phyloP scores from a whole-genome alignment of 1,284 basidiomycete species.

The Kwoniella shivajii region DNA sequence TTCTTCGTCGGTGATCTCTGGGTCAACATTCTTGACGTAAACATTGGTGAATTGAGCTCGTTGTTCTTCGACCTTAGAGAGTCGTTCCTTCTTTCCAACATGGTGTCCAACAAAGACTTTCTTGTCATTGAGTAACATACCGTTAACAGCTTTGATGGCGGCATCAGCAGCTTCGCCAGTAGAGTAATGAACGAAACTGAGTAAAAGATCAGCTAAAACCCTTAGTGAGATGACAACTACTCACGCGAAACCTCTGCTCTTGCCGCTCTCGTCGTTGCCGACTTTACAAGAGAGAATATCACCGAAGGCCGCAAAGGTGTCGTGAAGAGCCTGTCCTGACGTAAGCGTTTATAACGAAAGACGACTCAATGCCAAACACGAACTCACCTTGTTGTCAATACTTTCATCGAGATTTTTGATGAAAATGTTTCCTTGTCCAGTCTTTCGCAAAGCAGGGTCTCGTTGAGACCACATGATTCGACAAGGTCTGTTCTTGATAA shows the following conservation, averaged over 20 bases:
- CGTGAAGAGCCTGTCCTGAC: constrained; percentile 81
- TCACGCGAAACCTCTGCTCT: constrained; percentile 84
- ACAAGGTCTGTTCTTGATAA: constrained; percentile 98
- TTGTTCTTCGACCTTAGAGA: constrained; percentile 98
- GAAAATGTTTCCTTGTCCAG: constrained; percentile 99
- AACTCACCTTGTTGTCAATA: constrained; percentile 93
- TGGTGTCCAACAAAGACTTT: constrained; percentile 99
- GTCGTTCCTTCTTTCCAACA: constrained; percentile 96
- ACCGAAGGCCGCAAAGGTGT: constrained; percentile 98
- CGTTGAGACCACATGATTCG: constrained; percentile 99
- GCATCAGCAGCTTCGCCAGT: constrained; percentile 94
- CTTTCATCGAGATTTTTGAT: constrained; percentile 99
- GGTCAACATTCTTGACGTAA: constrained; percentile 95
- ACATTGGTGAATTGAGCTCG: constrained; percentile 97
- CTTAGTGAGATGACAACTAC: constrained; percentile 8
- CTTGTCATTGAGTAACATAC: constrained; percentile 99
- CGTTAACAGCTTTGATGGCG: constrained; percentile 98
- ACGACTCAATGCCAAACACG: not conserved
- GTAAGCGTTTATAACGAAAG: no score
- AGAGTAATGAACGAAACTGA: constrained; percentile 95
- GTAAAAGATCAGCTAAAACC: not conserved
- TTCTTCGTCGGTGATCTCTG: constrained; percentile 79
- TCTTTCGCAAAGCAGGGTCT: constrained; percentile 98
- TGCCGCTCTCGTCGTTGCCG: constrained; percentile 88
- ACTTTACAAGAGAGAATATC: constrained; percentile 99